Conservation (phyloP, 23 red algal genomes). For the Chondrus crispus region DNA sequence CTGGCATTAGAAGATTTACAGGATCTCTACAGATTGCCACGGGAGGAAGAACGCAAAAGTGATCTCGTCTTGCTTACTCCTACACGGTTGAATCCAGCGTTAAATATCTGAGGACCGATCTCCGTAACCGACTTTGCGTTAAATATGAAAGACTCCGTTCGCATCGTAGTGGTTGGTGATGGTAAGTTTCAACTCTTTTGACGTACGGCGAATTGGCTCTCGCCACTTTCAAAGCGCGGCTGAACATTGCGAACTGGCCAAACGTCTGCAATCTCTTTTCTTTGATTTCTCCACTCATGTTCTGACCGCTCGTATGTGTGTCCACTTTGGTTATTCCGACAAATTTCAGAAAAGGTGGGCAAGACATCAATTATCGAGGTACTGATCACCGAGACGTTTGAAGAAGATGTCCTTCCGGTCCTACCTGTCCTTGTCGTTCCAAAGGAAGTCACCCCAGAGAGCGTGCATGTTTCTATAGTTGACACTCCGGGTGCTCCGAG, state of each 20-base stretch:
- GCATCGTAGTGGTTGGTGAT: slow-evolving; percentile 94
- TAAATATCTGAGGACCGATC: no score
- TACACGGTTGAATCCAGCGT: no score
- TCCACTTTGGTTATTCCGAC: not conserved
- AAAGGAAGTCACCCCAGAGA: slow-evolving; percentile 83
- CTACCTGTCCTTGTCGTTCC: slow-evolving; percentile 87
- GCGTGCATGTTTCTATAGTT: slow-evolving; percentile 92
- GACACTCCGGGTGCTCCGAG: slow-evolving; percentile 79
- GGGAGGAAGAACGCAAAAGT: no score
- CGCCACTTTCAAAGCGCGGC: no score
- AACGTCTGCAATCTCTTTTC: not conserved
- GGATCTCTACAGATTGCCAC: no score
- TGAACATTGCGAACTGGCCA: no score
- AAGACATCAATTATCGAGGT: slow-evolving; percentile 94
- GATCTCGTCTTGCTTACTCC: no score
- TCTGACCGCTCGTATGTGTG: not conserved
- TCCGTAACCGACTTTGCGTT: no score
- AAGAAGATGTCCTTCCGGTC: slow-evolving; percentile 70
- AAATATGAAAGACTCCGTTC: slow-evolving; percentile 96
- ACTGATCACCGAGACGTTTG: slow-evolving; percentile 89
- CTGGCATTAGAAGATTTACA: no score
- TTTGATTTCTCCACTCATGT: not conserved
- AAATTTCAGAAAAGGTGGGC: slow-evolving; percentile 59
- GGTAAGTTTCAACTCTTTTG: slow-evolving; percentile 31
- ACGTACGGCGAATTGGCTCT: no score